phyloP scores from a whole-genome alignment of 176 grass and related monocot species.

The Raddia distichophylla region DNA sequence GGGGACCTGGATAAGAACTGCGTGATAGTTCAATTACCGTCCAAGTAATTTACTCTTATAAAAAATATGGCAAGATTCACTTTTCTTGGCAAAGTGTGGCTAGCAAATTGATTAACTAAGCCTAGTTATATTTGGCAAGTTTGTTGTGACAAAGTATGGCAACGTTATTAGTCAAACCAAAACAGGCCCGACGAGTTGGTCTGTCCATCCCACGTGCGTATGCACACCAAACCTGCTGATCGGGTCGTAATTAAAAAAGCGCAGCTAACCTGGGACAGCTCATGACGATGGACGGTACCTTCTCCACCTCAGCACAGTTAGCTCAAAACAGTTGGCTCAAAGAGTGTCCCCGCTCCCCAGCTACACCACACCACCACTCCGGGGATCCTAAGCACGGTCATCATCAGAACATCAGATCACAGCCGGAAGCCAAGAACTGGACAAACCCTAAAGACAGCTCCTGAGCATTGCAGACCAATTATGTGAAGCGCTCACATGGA shows the following conservation, averaged over 20 bases:
- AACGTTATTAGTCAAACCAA: no score
- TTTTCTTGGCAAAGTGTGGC: no score
- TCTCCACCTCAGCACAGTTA: conserved; percentile 19
- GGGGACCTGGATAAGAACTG: no score
- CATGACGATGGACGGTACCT: conserved; percentile 15
- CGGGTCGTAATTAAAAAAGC: background rate
- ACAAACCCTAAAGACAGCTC: conserved; percentile 7
- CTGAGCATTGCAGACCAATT: conserved; percentile 38
- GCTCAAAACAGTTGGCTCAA: conserved; percentile 24
- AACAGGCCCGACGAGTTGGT: no score
- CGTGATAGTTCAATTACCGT: no score
- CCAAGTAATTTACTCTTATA: no score
- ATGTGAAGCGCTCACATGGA: conserved; percentile 44
- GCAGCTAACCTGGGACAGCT: background rate
- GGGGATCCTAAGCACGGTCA: conserved; percentile 47
- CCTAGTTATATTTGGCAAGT: no score
- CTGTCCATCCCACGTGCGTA: background rate
- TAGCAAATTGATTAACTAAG: no score
- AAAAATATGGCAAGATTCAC: no score
- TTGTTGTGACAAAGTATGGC: no score
- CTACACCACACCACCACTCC: background rate
- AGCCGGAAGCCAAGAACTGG: background rate
- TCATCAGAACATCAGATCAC: conserved; percentile 33
- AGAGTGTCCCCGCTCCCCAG: conserved; percentile 7
- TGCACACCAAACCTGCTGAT: background rate